Base-by-base conservation (phyloP, 345 rosid species). In the Turritis glabra region DNA sequence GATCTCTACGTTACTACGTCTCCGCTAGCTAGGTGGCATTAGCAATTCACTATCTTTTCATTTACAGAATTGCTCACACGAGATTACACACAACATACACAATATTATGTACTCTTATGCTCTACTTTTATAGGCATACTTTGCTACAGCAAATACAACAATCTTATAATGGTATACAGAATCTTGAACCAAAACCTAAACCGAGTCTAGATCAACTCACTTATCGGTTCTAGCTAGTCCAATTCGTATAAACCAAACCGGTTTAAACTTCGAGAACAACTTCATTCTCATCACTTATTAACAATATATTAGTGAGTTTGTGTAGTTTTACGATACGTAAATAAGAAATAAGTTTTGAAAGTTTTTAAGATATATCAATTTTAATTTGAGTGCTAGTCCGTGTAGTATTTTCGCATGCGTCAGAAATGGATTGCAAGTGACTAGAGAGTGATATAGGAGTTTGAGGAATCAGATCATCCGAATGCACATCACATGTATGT, bases 401-500 rank as follows among this genome's bases (percentile, higher is more conserved):
- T 27, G 18, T 52, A 38, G 43, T 40, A 51, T 5, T 4, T n/a
- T 63, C 5, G 64, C 64, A 53, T 63, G 47, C 76, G 63, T 40
- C 44, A 23, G 48, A 72, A 52, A 19, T 52, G 43, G 77, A 73
- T 41, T 27, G 76, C 18, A 15, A 72, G 54, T 51, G 69, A 72
- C 22, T 9, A 11, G 8, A 53, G 47, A 52, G 38, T 35, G 41
- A 50, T 13, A 60, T 27, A 48, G 2, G 26, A 73, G 63, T 19
- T 40, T 64, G 48, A 1, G 15, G 10, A 53, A 58, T 33, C 57
- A 70, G 74, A 58, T 44, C 18, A 44, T 32, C 12, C 23, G 55
- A 69, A 53, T 63, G 6, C 41, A 52, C 58, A 62, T 62, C 77
- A 73, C 70, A 73, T 54, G 53, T 12, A 22, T 44, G 71, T 53